phyloP scores from a whole-genome alignment of 768 basidiomycete species.

The Boletus reticulatus region DNA sequence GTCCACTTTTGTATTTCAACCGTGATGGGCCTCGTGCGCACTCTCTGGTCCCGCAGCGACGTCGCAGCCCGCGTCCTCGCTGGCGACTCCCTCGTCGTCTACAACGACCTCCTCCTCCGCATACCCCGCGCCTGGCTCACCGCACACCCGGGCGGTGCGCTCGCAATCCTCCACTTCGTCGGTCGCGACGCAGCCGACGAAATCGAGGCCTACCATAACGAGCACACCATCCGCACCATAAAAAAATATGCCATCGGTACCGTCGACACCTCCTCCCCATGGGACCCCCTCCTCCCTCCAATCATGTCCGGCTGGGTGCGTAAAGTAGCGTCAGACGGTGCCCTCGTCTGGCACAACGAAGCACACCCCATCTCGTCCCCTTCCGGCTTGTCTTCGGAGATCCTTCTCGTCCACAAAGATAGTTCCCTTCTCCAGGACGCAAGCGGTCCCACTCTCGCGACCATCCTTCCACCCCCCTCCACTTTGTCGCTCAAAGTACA shows the following conservation, averaged over 20 bases:
- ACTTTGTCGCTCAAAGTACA: constrained; percentile 56
- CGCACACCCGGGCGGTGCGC: constrained; percentile 84
- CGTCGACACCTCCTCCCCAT: constrained; percentile 54
- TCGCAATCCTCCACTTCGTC: constrained; percentile 91
- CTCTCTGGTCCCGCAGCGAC: constrained; percentile 46
- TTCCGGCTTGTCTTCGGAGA: constrained; percentile 44
- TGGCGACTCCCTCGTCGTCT: constrained; percentile 77
- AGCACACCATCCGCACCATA: constrained; percentile 32
- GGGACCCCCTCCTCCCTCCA: constrained; percentile 84
- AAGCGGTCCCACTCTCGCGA: constrained; percentile 40
- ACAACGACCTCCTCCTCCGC: constrained; percentile 58
- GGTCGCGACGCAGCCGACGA: constrained; percentile 95
- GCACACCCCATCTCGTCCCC: constrained; percentile 43
- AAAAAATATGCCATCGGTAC: constrained; percentile 62
- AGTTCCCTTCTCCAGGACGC: constrained; percentile 20
- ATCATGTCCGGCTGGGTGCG: constrained; percentile 83
- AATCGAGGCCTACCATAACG: constrained; percentile 86
- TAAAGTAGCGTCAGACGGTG: constrained; percentile 44
- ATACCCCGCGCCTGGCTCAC: constrained; percentile 77
- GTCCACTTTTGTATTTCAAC: background rate
- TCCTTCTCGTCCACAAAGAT: constrained; percentile 59
- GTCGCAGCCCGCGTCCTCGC: constrained; percentile 70
- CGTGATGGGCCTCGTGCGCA: constrained; percentile 32
- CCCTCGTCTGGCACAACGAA: constrained; percentile 59
- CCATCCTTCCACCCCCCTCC: constrained; percentile 54